These are phyloP conservation scores for Amanita fuliginea DNA, from an alignment of 768 basidiomycete species.

Conservation along the genomic window DNA sequence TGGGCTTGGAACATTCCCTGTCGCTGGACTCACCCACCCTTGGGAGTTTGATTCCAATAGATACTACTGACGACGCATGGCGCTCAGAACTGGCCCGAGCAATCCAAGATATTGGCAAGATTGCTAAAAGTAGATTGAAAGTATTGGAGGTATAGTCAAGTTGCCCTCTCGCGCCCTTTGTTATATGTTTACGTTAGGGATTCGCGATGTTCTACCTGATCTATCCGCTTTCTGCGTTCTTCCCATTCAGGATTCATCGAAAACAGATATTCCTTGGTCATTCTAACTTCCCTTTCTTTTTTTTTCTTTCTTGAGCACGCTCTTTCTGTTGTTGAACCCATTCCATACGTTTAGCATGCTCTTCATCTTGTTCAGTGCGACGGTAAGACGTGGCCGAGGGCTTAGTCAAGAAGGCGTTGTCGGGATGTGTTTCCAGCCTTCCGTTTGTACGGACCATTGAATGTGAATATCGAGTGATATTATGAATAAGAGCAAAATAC, in stretches of 20 bases:
- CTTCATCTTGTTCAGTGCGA: not conserved
- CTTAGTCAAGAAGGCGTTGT: slow-evolving; percentile 31
- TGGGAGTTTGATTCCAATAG: slow-evolving; percentile 24
- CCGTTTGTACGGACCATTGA: slow-evolving; percentile 57
- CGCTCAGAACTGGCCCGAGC: slow-evolving; percentile 58
- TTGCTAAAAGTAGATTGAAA: slow-evolving; percentile 60
- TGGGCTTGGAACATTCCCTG: slow-evolving; percentile 42
- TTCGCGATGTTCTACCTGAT: slow-evolving; percentile 27
- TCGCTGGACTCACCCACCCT: slow-evolving; percentile 30
- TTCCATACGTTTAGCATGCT: slow-evolving; percentile 24
- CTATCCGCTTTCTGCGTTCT: slow-evolving; percentile 36
- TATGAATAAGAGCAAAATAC: slow-evolving; percentile 10
- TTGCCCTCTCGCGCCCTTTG: slow-evolving; percentile 3
- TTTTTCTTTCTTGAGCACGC: slow-evolving; percentile 26
- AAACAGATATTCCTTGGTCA: slow-evolving; percentile 44
- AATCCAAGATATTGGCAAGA: slow-evolving; percentile 58
- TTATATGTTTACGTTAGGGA: not conserved
- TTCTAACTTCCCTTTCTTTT: slow-evolving; percentile 12
- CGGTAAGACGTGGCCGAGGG: not conserved
- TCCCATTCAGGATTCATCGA: slow-evolving; percentile 54
- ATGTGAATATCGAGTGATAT: not conserved
- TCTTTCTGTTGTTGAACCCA: slow-evolving; percentile 43
- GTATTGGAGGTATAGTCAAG: slow-evolving; percentile 29
- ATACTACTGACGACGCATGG: slow-evolving; percentile 41
- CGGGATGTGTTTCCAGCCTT: slow-evolving; percentile 68